These are phyloP conservation scores for Carex littledalei DNA, from an alignment of 176 grass and related monocot genomes.

Conservation along the genomic window DNA sequence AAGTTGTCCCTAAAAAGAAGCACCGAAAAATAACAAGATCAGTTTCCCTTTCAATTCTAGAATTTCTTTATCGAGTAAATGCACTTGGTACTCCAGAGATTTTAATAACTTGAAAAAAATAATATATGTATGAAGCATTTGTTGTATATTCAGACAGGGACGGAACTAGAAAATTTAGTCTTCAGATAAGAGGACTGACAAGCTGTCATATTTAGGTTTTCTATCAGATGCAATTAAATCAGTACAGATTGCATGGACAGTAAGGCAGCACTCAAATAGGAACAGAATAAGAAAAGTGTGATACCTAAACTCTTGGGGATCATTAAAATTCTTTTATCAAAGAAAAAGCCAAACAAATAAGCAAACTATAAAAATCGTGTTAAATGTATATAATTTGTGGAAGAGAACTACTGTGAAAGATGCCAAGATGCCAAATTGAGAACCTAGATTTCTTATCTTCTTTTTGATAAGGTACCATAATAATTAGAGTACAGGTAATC, in stretches of 20 bases:
- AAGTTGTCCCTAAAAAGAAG: conserved; percentile 76
- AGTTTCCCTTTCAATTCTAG: background rate
- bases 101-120: background rate
- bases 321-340: background rate
- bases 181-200: too few species aligned
- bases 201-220: background rate
- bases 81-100: background rate
- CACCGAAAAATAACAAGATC: background rate
- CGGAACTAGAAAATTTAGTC: too few species aligned
- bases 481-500: background rate
- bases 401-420: background rate
- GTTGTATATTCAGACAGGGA: background rate
- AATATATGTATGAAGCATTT: background rate
- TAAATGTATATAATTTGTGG: background rate
- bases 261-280: background rate
- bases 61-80: background rate
- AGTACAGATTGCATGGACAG: background rate
- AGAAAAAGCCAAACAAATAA: background rate
- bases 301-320: background rate
- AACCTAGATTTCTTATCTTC: background rate
- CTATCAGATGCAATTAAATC: background rate
- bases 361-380: background rate
- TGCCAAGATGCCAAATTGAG: conserved; percentile 1
- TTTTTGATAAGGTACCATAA: background rate
- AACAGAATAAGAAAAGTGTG: background rate